A percentile compares a stretch with the other conserved stretches of the same genome.
These are phyloP conservation scores for Leccinum subtestaceum DNA, from an alignment of 768 basidiomycete genomes.

Conservation along the genomic window DNA sequence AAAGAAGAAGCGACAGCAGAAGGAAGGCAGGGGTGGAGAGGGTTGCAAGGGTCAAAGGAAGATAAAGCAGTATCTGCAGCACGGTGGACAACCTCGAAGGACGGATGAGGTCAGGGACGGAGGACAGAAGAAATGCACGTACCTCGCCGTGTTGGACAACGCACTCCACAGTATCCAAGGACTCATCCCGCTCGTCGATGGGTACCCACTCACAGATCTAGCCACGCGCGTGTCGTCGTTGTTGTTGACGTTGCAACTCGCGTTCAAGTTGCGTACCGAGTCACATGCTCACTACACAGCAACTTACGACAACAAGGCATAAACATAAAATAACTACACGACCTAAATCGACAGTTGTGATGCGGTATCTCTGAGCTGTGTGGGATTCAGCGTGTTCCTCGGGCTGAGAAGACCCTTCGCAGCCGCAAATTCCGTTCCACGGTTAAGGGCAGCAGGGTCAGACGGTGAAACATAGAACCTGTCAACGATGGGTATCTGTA, in stretches of 20 bases:
- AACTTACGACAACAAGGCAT: neutral
- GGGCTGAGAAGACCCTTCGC: constrained; percentile 82
- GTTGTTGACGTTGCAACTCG: neutral
- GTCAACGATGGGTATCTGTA: constrained; percentile 93
- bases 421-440: constrained; percentile 81
- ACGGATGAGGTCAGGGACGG: constrained; percentile 5
- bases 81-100: constrained; percentile 66
- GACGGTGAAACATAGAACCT: constrained; percentile 89
- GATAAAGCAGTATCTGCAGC: constrained; percentile 77
- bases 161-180: constrained; percentile 69
- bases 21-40: constrained; percentile 79
- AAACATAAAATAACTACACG: constrained; percentile 2
- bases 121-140: constrained; percentile 8
- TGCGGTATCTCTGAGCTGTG: constrained; percentile 20
- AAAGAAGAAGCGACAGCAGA: constrained; percentile 73
- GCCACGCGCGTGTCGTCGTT: neutral
- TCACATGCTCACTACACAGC: constrained; percentile 7
- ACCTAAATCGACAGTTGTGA: constrained; percentile 21
- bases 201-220: neutral
- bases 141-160: constrained; percentile 64
- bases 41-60: constrained; percentile 82
- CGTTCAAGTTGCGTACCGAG: neutral
- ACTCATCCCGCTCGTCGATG: constrained; percentile 33
- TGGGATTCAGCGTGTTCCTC: constrained; percentile 36
- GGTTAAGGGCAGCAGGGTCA: constrained; percentile 65